phyloP scores from a whole-genome alignment of 2,329 filamentous ascomycete genomes.

The Arthrobotrys conoides region DNA sequence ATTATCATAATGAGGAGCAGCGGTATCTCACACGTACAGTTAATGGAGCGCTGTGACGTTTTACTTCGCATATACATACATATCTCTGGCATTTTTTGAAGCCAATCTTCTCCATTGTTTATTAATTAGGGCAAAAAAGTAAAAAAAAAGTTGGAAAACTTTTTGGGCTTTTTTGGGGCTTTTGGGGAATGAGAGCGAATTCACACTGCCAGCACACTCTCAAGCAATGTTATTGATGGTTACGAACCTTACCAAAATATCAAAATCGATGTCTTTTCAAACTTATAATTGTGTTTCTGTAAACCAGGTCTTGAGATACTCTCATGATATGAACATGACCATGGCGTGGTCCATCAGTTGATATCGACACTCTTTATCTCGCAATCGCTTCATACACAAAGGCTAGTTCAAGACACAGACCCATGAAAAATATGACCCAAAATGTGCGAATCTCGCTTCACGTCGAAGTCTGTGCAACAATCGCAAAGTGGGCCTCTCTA shows the following conservation, averaged over 20 bases:
- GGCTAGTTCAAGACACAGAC: too few species aligned
- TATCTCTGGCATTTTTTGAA: not conserved
- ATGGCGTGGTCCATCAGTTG: not conserved
- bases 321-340: conserved; percentile 1
- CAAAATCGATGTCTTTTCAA: not conserved
- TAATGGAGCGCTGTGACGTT: conserved; percentile 9
- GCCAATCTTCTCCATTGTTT: not conserved
- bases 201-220: not conserved
- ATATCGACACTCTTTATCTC: not conserved
- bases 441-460: conserved; percentile 1
- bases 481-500: not conserved
- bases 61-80: conserved; percentile 9
- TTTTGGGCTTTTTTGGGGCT: not conserved
- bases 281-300: not conserved
- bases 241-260: conserved; percentile 25
- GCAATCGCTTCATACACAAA: not conserved
- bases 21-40: not conserved
- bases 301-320: not conserved
- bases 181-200: not conserved
- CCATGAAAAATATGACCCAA: not conserved
- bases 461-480: not conserved
- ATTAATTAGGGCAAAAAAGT: not conserved
- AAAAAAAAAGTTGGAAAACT: conserved; percentile 3
- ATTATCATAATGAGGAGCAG: not conserved
- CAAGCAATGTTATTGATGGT: conserved; percentile 18